Percentiles rank a stretch among this genome's conserved stretches.
Conservation (phyloP, 331 rosid species). For the Quercus lobata region DNA sequence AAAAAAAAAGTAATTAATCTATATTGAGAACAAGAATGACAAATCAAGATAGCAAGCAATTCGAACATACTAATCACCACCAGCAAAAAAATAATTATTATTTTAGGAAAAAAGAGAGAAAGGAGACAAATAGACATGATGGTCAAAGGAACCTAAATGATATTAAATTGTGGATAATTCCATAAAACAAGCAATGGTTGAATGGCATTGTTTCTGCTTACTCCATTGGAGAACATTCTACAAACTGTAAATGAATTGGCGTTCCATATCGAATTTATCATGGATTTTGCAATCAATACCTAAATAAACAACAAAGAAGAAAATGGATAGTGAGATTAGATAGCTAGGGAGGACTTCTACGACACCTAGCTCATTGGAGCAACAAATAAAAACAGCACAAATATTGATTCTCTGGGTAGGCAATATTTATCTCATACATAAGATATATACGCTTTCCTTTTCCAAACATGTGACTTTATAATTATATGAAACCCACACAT, state of each 20-base stretch:
- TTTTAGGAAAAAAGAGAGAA: too few relatives aligned
- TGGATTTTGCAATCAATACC: not conserved
- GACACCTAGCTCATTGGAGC: not conserved
- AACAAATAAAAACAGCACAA: not conserved
- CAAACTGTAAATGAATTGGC: not conserved
- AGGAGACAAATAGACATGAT: not conserved
- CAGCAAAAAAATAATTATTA: too few relatives aligned
- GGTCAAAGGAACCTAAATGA: not conserved
- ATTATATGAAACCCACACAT: too few relatives aligned
- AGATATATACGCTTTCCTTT: too few relatives aligned
- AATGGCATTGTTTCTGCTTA: not conserved
- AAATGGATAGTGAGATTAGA: not conserved
- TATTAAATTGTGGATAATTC: not conserved
- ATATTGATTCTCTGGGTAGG: too few relatives aligned
- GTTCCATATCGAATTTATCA: not conserved
- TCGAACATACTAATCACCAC: too few relatives aligned
- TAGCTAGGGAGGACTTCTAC: not conserved
- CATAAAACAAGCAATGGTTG: not conserved
- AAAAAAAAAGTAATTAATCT: too few relatives aligned
- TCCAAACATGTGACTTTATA: too few relatives aligned
- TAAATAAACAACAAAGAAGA: not conserved
- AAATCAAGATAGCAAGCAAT: too few relatives aligned
- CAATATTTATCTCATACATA: too few relatives aligned
- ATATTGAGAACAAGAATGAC: too few relatives aligned
- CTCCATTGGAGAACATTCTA: not conserved